Percentiles rank a stretch among this genome's conserved stretches.
These are phyloP conservation scores for Tremella yokohamensis DNA, from an alignment of 768 basidiomycete genomes.

Conservation along the genomic window DNA sequence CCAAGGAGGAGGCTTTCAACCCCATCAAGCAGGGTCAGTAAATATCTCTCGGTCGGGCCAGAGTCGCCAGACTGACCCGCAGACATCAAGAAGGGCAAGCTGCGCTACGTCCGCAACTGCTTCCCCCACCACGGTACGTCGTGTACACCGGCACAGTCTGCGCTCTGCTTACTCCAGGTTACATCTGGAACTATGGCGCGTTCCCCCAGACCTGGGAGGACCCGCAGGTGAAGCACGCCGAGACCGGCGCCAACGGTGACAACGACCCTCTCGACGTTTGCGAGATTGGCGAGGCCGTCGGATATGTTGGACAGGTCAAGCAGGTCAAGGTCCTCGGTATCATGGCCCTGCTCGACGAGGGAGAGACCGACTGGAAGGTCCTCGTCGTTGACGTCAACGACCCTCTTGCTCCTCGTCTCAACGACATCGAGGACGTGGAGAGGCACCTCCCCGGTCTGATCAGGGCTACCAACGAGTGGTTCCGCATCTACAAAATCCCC, in stretches of 20 bases:
- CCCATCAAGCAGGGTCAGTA: conserved; percentile 89
- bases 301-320: conserved; percentile 94
- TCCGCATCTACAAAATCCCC: conserved; percentile 60
- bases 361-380: conserved; percentile 99
- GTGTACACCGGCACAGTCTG: not conserved
- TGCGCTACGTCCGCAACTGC: conserved; percentile 98
- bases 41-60: not conserved
- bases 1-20: conserved; percentile 97
- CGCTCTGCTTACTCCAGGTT: conserved; percentile 22
- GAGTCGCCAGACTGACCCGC: not conserved
- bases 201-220: conserved; percentile 99
- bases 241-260: conserved; percentile 98
- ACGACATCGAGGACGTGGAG: conserved; percentile 99
- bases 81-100: conserved; percentile 87
- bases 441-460: conserved; percentile 94
- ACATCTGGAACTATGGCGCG: conserved; percentile 99
- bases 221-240: conserved; percentile 75
- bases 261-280: conserved; percentile 99
- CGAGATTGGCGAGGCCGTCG: conserved; percentile 98
- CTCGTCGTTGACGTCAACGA: conserved; percentile 95
- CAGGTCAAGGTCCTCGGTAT: conserved; percentile 99
- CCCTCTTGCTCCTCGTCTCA: conserved; percentile 91
- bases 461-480: conserved; percentile 98
- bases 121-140: conserved; percentile 97
- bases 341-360: conserved; percentile 98